Percentiles rank a stretch among this genome's conserved stretches.
phyloP scores from a whole-genome alignment of 2,329 filamentous ascomycete species.

The Knufia petricola region DNA sequence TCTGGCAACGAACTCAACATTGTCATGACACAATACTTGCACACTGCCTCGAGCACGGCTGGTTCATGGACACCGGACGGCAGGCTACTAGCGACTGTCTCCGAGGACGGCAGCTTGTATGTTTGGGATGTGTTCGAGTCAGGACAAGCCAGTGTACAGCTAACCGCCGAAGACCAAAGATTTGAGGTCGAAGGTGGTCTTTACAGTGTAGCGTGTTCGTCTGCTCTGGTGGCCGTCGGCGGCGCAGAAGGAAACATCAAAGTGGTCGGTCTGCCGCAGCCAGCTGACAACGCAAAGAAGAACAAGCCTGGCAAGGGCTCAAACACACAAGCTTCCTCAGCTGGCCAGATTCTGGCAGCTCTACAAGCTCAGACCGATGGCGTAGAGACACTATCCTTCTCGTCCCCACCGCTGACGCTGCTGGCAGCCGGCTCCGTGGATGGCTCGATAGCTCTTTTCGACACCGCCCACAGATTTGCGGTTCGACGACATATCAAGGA shows the following conservation, averaged over 20 bases:
- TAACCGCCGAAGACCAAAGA: slow-evolving; percentile 74
- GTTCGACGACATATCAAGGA: slow-evolving; percentile 72
- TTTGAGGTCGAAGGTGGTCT: slow-evolving; percentile 88
- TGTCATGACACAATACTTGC: slow-evolving; percentile 83
- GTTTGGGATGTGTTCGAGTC: slow-evolving; percentile 79
- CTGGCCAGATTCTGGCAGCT: slow-evolving; percentile 68
- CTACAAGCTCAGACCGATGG: slow-evolving; percentile 69
- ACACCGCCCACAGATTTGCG: slow-evolving; percentile 75
- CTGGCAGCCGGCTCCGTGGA: slow-evolving; percentile 57
- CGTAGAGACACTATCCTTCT: slow-evolving; percentile 65
- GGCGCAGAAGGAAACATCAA: slow-evolving; percentile 80
- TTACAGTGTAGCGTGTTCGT: slow-evolving; percentile 76
- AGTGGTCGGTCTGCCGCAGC: slow-evolving; percentile 70
- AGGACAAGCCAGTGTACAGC: slow-evolving; percentile 59
- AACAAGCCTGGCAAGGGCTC: slow-evolving; percentile 33
- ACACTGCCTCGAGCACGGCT: slow-evolving; percentile 76
- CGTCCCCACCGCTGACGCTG: slow-evolving; percentile 49
- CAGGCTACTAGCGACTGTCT: slow-evolving; percentile 73
- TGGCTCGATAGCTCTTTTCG: slow-evolving; percentile 70
- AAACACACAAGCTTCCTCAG: slow-evolving; percentile 32
- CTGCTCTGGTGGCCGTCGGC: slow-evolving; percentile 72
- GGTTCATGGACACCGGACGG: slow-evolving; percentile 88
- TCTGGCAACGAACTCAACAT: slow-evolving; percentile 59
- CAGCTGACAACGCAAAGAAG: slow-evolving; percentile 36
- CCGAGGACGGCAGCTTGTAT: slow-evolving; percentile 78